Percentiles rank a stretch among this genome's conserved stretches.
Evolutionary conservation across 805 yeast species (phyloP).

Genomic region (Ogataea sp.): DNA sequence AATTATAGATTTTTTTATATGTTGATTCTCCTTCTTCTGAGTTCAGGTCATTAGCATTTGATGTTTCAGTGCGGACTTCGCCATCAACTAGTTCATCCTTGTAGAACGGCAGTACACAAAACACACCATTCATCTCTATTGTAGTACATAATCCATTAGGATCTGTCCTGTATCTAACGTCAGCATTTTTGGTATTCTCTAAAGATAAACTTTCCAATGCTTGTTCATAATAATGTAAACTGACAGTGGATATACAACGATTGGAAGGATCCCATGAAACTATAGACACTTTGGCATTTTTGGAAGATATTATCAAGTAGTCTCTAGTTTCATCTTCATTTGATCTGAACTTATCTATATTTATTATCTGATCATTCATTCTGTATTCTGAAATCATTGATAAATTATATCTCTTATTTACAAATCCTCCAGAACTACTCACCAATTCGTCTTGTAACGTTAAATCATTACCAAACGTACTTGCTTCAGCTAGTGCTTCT

Average conservation of each 20-base stretch:
- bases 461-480: not conserved
- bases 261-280: conserved; percentile 55
- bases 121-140: conserved; percentile 54
- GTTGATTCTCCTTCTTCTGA: not conserved
- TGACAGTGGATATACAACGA: conserved; percentile 57
- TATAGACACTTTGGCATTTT: conserved; percentile 70
- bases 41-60: conserved; percentile 4
- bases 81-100: conserved; percentile 33
- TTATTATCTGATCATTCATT: conserved; percentile 63
- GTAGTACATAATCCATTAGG: conserved; percentile 51
- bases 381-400: conserved; percentile 54
- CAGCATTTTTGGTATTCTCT: conserved; percentile 27
- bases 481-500: not conserved
- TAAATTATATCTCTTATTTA: conserved; percentile 20
- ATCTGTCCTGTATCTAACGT: conserved; percentile 48
- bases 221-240: conserved; percentile 82
- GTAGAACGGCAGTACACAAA: conserved; percentile 65
- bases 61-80: conserved; percentile 19
- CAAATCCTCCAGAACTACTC: not conserved
- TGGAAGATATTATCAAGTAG: conserved; percentile 57
- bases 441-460: not conserved
- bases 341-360: conserved; percentile 42
- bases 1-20: conserved; percentile 27
- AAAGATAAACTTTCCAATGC: conserved; percentile 44
- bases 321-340: conserved; percentile 41